Base-by-base conservation (phyloP, 768 basidiomycete species). In the Mycena metata region DNA sequence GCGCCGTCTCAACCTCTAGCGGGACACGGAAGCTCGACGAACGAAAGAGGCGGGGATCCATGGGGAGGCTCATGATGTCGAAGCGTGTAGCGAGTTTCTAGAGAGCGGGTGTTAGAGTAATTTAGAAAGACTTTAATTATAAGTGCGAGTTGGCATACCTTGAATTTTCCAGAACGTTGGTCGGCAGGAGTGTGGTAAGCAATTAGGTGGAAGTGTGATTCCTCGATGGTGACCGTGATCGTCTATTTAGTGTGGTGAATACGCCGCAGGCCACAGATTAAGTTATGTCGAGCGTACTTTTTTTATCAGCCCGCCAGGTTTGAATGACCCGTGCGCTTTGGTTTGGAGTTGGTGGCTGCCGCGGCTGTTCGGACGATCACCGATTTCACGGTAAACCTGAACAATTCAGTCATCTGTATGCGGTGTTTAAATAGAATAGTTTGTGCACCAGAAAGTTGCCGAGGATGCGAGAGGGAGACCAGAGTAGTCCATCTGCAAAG, bases 111-210 rank as follows among this genome's bases (percentile, higher is more conserved):
- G 42, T 75, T n/a, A n/a, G n/a, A n/a, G n/a, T n/a, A n/a, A n/a
- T n/a, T n/a, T n/a, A n/a, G n/a, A n/a, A n/a, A n/a, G n/a, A n/a
- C n/a, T n/a, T n/a, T n/a, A 24, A 24, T 45, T 50, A 21, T 47
- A 36, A 39, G 24, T 30, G 54, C 55, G 17, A 33, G 42, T 45
- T 36, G 17, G 59, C 80, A 52, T 63, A 85, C 86, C 78, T 84
- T 87, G 39, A 96, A 82, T 52, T 86, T 84, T 26, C 91, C 92
- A 17, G 86, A 85, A 11, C 89, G 84, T 30, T 94, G 88, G 75
- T 96, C 94, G 54, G 93, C 90, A 46, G 91, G 86, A 10, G 90
- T 90, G 77, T 94, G 95, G 81, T 96, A 95, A 16, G 92, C 92
- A 69, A 95, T 89, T 68, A 95, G 85, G 76, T 95, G 94, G 56